Evolutionary conservation across 192 early-diverging fungal species (phyloP), one percentile per base, ranked within the genome.

Genomic region (Podila verticillata): DNA sequence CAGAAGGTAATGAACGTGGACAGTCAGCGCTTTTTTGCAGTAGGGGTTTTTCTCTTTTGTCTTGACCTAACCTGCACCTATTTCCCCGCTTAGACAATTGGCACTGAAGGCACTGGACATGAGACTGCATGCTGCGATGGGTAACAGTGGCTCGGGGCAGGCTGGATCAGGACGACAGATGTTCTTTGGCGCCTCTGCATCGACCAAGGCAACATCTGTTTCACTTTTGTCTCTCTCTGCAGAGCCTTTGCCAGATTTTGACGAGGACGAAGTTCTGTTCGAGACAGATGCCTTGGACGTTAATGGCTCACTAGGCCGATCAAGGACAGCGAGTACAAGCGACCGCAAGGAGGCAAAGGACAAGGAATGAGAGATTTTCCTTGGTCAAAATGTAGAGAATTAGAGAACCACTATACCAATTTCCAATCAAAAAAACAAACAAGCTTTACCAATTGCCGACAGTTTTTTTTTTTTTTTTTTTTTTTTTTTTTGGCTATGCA

Each of bases 61-160:
- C n/a, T n/a, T n/a, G n/a, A n/a, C n/a, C n/a, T n/a, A n/a, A n/a
- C n/a, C n/a, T n/a, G n/a, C n/a, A n/a, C n/a, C n/a, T n/a, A n/a
- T n/a, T n/a, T n/a, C n/a, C n/a, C n/a, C n/a, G n/a, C n/a, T n/a
- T 70, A 92, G 91, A 69, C 87, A 91, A 7, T 61, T 92, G 64
- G 91, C 92, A 19, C 74, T 92, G 31, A 86, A 88, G 71, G 90
- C 90, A 32, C 67, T 92, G 36, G 89, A 93, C 66, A 86, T 86
- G 84, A 82, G 88, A 62, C 65, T 93, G 54, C 82, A 83, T 47
- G 73, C 69, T 5, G 75, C 73, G 8, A 36, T 61, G 57, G 74
- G 62, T 13, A 72, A 81, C 39, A 67, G 35, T 54, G 51, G 51
- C 30, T 60, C 68, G 13, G 15, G 51, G 5, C 34, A 69, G 20